These are phyloP conservation scores for Citrus maxima DNA, from an alignment of 345 rosid species.

Conservation along the genomic window DNA sequence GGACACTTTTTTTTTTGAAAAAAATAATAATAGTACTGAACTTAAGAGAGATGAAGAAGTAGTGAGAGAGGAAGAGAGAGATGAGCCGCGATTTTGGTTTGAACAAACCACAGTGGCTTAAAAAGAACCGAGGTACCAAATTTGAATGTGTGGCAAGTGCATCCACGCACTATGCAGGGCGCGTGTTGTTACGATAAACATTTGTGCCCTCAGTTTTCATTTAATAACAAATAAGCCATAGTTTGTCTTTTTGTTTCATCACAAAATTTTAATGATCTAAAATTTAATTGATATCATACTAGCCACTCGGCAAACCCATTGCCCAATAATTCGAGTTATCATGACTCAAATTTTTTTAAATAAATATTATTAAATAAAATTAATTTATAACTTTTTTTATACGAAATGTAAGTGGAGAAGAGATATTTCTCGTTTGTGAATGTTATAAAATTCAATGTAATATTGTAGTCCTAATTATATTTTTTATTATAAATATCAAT, in stretches of 20 bases:
- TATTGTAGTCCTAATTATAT: fast-evolving
- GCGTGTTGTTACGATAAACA: not conserved
- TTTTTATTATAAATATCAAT: too few species aligned
- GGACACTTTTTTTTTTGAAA: too few species aligned
- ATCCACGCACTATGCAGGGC: not conserved
- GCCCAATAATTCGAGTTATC: too few species aligned
- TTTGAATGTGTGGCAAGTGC: constrained; percentile 8
- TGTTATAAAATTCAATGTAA: fast-evolving
- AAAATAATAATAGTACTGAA: not conserved
- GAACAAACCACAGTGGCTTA: constrained; percentile 5
- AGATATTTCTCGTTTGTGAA: fast-evolving
- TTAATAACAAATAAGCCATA: not conserved
- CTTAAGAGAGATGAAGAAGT: not conserved
- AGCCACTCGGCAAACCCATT: too few species aligned
- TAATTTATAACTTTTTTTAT: too few species aligned
- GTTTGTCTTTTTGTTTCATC: not conserved
- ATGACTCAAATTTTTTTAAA: too few species aligned
- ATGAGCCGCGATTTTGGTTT: constrained; percentile 22
- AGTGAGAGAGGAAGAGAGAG: not conserved
- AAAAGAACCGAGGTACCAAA: not conserved
- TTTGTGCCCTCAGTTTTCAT: not conserved
- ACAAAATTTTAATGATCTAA: too few species aligned
- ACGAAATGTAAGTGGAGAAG: fast-evolving
- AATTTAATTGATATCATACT: too few species aligned
- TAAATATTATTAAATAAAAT: too few species aligned